A percentile compares a stretch with the other conserved stretches of the same genome.
Evolutionary conservation across 306 rosid genomes (phyloP).

Genomic region (Malus domestica): DNA sequence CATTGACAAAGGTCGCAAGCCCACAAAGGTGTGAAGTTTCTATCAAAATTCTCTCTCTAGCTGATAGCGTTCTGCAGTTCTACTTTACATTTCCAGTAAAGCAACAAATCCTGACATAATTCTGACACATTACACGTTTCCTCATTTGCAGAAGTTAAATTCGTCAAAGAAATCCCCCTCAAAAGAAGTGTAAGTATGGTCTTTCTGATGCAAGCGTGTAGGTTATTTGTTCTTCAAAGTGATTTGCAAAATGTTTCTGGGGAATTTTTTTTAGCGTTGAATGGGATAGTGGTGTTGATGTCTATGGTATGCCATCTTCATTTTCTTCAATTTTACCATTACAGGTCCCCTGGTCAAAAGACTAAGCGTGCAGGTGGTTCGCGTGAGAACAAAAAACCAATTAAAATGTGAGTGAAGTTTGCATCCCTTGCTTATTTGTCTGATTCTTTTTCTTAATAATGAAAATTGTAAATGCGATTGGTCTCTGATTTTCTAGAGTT

Average conservation of each 20-base stretch:
- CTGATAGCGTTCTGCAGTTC: constrained; percentile 5
- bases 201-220: constrained; percentile 4
- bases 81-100: constrained; percentile 15
- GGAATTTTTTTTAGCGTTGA: neutral
- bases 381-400: constrained; percentile 30
- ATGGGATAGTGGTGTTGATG: neutral
- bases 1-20: constrained; percentile 40
- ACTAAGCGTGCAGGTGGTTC: constrained; percentile 33
- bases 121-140: constrained; percentile 25
- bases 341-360: constrained; percentile 51
- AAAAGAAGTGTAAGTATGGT: constrained; percentile 49
- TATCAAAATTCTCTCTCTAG: constrained; percentile 13
- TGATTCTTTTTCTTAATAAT: constrained; percentile 1
- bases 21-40: constrained; percentile 34
- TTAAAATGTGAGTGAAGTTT: constrained; percentile 48
- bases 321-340: constrained; percentile 21
- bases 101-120: constrained; percentile 9
- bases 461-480: constrained; percentile 13
- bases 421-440: constrained; percentile 11
- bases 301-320: constrained; percentile 5
- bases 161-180: constrained; percentile 41
- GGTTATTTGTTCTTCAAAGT: neutral
- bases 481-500: constrained; percentile 34
- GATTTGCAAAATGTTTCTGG: neutral
- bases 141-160: constrained; percentile 58